Evolutionary conservation across 768 basidiomycete species (phyloP).

Genomic region (Obba rivulosa): DNA sequence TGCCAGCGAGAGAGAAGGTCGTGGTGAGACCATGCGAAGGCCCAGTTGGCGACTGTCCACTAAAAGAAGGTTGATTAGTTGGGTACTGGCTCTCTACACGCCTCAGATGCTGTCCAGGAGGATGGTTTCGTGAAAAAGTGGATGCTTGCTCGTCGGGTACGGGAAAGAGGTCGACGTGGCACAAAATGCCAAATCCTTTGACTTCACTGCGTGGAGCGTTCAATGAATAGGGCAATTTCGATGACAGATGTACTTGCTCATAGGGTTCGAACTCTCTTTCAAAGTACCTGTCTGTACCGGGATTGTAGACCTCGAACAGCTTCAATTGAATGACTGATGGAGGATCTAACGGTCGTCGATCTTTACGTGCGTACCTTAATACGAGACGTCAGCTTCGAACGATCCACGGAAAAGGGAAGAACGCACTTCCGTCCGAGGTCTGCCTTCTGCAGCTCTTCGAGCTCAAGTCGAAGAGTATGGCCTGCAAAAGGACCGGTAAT

Average conservation of each 20-base stretch:
- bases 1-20: too few species aligned
- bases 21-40: too few species aligned
- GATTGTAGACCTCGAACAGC: conserved; percentile 40
- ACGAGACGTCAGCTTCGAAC: not conserved
- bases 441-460: conserved; percentile 58
- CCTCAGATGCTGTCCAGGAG: too few species aligned
- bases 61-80: too few species aligned
- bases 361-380: conserved; percentile 49
- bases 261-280: conserved; percentile 43
- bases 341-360: conserved; percentile 61
- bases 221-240: not conserved
- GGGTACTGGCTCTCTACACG: too few species aligned
- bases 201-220: not conserved
- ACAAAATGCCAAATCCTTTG: conserved; percentile 53
- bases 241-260: conserved; percentile 31
- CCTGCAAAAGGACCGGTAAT: conserved; percentile 57
- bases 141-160: conserved; percentile 26
- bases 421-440: conserved; percentile 63
- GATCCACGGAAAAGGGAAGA: not conserved
- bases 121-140: not conserved
- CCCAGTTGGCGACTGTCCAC: too few species aligned
- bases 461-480: conserved; percentile 47
- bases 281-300: conserved; percentile 34
- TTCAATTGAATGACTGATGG: conserved; percentile 55
- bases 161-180: conserved; percentile 74